A percentile compares a stretch with the other conserved stretches of the same genome.
Evolutionary conservation across 257 asterid species (phyloP).

Genomic region (Petunia axillaris): DNA sequence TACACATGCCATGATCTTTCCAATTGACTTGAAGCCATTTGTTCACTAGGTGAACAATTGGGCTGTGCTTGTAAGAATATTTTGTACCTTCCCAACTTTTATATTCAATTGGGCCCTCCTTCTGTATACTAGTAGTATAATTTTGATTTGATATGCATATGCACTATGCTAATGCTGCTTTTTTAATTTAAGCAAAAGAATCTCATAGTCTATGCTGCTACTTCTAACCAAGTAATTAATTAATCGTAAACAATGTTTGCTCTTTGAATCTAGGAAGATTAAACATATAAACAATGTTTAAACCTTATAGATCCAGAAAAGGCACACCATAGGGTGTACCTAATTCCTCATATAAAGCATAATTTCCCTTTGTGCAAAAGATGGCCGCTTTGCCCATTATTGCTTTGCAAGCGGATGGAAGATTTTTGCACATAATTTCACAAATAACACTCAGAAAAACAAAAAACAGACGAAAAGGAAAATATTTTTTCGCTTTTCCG

Average conservation of each 20-base stretch:
- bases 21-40: too few relatives aligned
- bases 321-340: not conserved
- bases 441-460: not conserved
- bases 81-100: too few relatives aligned
- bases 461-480: too few relatives aligned
- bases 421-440: slow-evolving; percentile 29
- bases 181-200: too few relatives aligned
- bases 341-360: not conserved
- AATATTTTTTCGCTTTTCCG: not conserved
- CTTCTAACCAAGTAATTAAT: not conserved
- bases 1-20: too few relatives aligned
- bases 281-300: not conserved
- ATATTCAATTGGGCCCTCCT: not conserved
- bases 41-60: too few relatives aligned
- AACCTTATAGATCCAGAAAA: slow-evolving; percentile 6
- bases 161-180: too few relatives aligned
- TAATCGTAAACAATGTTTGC: not conserved
- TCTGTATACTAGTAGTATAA: not conserved
- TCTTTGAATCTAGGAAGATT: slow-evolving; percentile 9
- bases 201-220: not conserved
- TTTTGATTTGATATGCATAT: not conserved
- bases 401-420: slow-evolving; percentile 32
- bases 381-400: slow-evolving; percentile 35
- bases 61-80: too few relatives aligned
- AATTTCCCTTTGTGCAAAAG: slow-evolving; percentile 22